These are phyloP conservation scores for Phaeosphaeria sp. DNA, from an alignment of 2,329 filamentous ascomycete species.

Conservation along the genomic window DNA sequence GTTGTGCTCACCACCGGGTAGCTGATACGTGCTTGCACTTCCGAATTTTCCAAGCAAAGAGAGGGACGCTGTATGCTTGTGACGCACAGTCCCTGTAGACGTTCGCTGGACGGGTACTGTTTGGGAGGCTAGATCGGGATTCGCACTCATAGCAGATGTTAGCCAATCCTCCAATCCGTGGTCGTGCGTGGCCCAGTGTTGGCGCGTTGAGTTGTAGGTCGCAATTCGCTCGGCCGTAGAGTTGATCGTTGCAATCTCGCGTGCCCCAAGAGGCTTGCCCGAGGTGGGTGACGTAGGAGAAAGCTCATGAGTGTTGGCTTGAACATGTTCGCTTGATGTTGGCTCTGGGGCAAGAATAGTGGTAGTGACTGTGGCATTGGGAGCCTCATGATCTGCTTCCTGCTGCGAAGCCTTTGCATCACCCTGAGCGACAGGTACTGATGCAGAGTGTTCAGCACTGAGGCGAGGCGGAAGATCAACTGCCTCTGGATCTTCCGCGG, in stretches of 20 bases:
- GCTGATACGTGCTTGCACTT: constrained; percentile 24
- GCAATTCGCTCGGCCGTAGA: constrained; percentile 72
- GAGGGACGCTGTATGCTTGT: constrained; percentile 45
- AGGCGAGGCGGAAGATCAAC: constrained; percentile 46
- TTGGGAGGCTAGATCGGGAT: constrained; percentile 59
- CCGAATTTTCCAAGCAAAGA: constrained; percentile 46
- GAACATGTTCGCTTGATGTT: constrained; percentile 11
- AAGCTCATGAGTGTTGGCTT: constrained; percentile 24
- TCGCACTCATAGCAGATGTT: constrained; percentile 53
- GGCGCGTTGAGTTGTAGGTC: constrained; percentile 74
- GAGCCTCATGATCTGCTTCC: constrained; percentile 4
- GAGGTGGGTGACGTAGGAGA: constrained; percentile 28
- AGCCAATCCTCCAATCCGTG: constrained; percentile 74
- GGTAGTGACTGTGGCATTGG: constrained; percentile 13
- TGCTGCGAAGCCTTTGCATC: constrained; percentile 12
- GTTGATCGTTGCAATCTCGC: constrained; percentile 76
- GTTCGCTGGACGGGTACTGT: constrained; percentile 25
- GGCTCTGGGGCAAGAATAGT: constrained; percentile 2
- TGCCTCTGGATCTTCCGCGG: constrained; percentile 44
- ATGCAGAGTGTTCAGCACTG: constrained; percentile 28
- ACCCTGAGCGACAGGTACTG: constrained; percentile 15
- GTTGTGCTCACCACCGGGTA: constrained; percentile 24
- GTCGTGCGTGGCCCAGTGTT: constrained; percentile 73
- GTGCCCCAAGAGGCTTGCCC: constrained; percentile 63
- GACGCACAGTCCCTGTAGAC: constrained; percentile 38